Percentiles rank a stretch among this genome's conserved stretches.
Evolutionary conservation across 2,329 filamentous ascomycete species (phyloP).

Genomic region (Arthroderma sp.): DNA sequence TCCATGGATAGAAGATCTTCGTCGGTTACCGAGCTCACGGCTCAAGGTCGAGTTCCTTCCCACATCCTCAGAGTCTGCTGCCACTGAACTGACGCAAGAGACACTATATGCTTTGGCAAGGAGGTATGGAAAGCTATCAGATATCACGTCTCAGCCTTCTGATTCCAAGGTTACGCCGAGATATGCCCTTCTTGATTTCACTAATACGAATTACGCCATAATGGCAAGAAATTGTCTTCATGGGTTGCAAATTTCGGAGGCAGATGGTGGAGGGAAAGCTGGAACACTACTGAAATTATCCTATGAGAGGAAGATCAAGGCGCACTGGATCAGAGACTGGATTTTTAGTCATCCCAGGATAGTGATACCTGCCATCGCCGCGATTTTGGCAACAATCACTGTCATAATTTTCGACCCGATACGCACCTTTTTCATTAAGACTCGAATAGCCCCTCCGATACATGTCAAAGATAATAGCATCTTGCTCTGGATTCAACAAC

Average conservation of each 20-base stretch:
- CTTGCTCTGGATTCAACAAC: conserved; percentile 69
- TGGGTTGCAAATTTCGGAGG: conserved; percentile 58
- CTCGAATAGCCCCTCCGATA: conserved; percentile 68
- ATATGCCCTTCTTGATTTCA: conserved; percentile 69
- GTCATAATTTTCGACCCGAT: conserved; percentile 91
- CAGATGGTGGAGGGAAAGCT: conserved; percentile 57
- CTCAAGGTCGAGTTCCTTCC: conserved; percentile 77
- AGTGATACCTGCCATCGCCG: conserved; percentile 70
- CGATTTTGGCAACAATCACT: conserved; percentile 66
- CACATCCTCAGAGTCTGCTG: conserved; percentile 53
- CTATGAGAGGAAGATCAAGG: conserved; percentile 67
- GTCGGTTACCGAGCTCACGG: conserved; percentile 62
- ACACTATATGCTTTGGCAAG: conserved; percentile 76
- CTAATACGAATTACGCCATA: conserved; percentile 58
- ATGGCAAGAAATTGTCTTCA: conserved; percentile 91
- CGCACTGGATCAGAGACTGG: conserved; percentile 77
- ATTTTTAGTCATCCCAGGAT: conserved; percentile 73
- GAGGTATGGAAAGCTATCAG: conserved; percentile 75
- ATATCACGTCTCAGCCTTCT: conserved; percentile 68
- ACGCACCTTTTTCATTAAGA: conserved; percentile 79
- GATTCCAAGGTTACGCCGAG: conserved; percentile 77
- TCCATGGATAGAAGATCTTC: conserved; percentile 90
- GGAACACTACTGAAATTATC: conserved; percentile 69
- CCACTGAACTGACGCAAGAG: conserved; percentile 73
- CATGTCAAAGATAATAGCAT: conserved; percentile 59